Conservation (phyloP, 192 early-diverging fungal genomes). For the Entomortierella lignicola region DNA sequence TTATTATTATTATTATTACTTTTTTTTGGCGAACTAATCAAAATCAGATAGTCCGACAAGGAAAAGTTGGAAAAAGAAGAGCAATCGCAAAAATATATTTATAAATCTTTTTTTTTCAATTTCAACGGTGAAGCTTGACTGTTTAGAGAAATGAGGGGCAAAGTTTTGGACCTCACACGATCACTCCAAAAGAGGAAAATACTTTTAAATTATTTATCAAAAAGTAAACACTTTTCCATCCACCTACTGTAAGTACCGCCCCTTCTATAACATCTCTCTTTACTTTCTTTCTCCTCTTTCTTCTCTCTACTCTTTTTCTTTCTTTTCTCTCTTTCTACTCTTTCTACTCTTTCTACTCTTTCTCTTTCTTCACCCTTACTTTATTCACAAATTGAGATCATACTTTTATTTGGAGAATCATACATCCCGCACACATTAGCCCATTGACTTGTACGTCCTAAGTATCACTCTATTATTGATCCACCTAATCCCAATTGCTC, state of each 20-base stretch:
- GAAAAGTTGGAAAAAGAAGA: not conserved
- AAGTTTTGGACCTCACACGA: not conserved
- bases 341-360: not conserved
- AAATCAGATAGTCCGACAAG: not conserved
- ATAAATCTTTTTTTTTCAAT: no score
- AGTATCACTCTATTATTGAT: no score
- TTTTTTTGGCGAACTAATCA: no score
- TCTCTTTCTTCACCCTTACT: not conserved
- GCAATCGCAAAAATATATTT: not conserved
- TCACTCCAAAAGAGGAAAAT: not conserved
- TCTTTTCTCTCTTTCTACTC: constrained; percentile 1
- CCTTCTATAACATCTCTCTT: not conserved
- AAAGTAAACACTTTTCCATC: no score
- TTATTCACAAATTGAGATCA: not conserved
- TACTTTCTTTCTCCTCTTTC: not conserved
- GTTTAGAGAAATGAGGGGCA: no score
- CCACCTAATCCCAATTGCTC: not conserved
- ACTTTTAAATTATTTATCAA: no score
- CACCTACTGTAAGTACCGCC: no score
- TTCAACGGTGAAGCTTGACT: no score
- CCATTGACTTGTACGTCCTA: no score
- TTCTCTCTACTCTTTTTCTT: not conserved
- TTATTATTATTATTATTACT: no score
- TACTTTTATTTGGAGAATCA: no score
- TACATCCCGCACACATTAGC: no score